Evolutionary conservation across 2,329 filamentous ascomycete species (phyloP), one percentile per base, ranked within the genome.

Genomic region (Exophiala lecanii-corni): DNA sequence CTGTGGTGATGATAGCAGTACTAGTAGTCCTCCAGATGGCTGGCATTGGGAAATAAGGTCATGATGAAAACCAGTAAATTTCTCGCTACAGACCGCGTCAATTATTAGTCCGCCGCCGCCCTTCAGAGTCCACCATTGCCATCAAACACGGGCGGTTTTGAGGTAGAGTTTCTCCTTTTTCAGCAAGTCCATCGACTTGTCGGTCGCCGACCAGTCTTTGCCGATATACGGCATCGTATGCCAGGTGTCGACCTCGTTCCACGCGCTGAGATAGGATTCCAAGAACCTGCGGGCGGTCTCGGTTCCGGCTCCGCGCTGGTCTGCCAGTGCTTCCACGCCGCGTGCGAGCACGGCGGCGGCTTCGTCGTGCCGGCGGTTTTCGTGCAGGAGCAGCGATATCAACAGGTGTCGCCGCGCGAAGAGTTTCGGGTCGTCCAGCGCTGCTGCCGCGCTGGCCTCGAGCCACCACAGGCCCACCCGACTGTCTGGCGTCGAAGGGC

Each of bases 391-490:
- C 6, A 35, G 13, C 33, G 33, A n/a, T 9, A 35, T 15, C 12
- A 35, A 17, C 10, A 35, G 33, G 17, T 35, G 18, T 17, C 33
- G 13, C 15, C 18, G 33, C 18, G 13, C 18, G 6, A 10, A 15
- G 13, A 15, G 6, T 6, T 17, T n/a, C 4, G 33, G 33, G 13
- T 18, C 12, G 16, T 35, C 13, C 12, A 15, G 9, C 17, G 19
- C 18, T 6, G 9, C 33, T 18, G 15, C 17, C 17, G 47, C 47
- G 32, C 47, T 48, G 18, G 50, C 34, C 10, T 25, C 44, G 10
- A 53, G 39, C 50, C 50, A 53, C 23, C 43, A 41, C 7, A 50
- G 32, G 20, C 50, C 47, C 10, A 41, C 41, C 36, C 44, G 46
- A 15, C 25, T 39, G 16, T 39, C 42, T 9, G 39, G 36, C 12